phyloP scores from a whole-genome alignment of 2,329 filamentous ascomycete species.

The Epichloe sp. region DNA sequence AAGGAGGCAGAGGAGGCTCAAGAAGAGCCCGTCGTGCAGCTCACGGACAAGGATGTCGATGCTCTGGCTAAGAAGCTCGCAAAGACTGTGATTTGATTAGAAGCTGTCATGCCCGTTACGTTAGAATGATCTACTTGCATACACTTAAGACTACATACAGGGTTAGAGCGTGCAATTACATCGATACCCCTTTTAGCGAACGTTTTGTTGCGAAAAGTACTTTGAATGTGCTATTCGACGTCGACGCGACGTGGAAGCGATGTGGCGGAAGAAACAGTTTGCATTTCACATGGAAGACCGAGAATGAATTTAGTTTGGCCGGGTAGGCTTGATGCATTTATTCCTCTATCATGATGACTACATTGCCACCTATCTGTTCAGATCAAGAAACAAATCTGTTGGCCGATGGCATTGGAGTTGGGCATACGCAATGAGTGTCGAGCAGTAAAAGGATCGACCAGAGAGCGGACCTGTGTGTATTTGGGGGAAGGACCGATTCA shows the following conservation, averaged over 20 bases:
- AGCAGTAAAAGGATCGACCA: neutral
- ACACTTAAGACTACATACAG: slow-evolving; percentile 5
- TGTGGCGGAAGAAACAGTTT: too few species aligned
- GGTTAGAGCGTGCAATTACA: slow-evolving; percentile 14
- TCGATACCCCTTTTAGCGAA: slow-evolving; percentile 15
- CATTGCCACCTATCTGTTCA: too few species aligned
- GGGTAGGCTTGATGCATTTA: too few species aligned
- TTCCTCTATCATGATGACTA: too few species aligned
- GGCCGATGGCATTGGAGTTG: too few species aligned
- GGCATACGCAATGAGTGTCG: neutral
- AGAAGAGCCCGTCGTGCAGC: slow-evolving; percentile 57
- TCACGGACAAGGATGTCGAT: slow-evolving; percentile 68
- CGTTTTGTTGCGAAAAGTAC: neutral
- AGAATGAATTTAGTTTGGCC: too few species aligned
- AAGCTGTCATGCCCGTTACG: neutral
- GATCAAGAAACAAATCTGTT: too few species aligned
- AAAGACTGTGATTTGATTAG: slow-evolving; percentile 47
- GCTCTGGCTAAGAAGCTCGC: slow-evolving; percentile 61
- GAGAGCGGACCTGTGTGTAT: neutral
- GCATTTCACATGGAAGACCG: too few species aligned
- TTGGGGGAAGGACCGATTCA: neutral
- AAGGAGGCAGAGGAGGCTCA: slow-evolving; percentile 60
- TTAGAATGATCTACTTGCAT: neutral
- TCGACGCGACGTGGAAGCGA: too few species aligned
- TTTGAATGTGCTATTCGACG: neutral